These are phyloP conservation scores for Xylaria palmicola DNA, from an alignment of 495 filamentous ascomycete genomes.

Conservation along the genomic window DNA sequence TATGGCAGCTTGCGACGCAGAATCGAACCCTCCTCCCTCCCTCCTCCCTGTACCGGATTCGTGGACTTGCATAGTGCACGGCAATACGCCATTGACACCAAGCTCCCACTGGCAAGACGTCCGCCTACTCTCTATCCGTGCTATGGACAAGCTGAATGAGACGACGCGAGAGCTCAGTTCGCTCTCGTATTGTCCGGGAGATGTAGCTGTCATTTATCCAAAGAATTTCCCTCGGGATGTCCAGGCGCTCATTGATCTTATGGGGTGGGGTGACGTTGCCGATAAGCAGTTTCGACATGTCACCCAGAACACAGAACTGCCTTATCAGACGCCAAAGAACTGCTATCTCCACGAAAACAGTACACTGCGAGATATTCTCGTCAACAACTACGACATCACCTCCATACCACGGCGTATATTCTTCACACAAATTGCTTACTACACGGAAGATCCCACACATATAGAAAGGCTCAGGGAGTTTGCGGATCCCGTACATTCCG, in stretches of 20 bases:
- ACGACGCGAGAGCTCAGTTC: too few species aligned
- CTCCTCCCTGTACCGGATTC: constrained; percentile 58
- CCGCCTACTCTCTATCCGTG: constrained; percentile 55
- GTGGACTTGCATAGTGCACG: constrained; percentile 39
- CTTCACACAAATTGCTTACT: constrained; percentile 71
- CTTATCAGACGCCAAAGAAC: constrained; percentile 25
- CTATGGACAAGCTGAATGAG: constrained; percentile 53
- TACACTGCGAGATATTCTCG: constrained; percentile 75
- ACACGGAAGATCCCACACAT: constrained; percentile 68
- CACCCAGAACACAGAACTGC: constrained; percentile 35
- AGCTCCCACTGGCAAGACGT: constrained; percentile 90
- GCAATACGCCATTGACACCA: constrained; percentile 75
- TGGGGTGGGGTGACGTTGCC: constrained; percentile 72
- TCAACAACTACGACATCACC: constrained; percentile 81
- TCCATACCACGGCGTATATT: constrained; percentile 86
- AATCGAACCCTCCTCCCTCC: constrained; percentile 34
- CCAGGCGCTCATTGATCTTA: constrained; percentile 66
- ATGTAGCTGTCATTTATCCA: constrained; percentile 75
- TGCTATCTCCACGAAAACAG: constrained; percentile 41
- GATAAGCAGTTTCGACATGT: constrained; percentile 55
- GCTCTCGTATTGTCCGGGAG: constrained; percentile 67
- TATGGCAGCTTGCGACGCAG: neutral
- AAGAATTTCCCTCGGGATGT: constrained; percentile 85
- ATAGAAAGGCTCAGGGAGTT: constrained; percentile 83
- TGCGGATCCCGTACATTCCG: constrained; percentile 67